Conservation (phyloP, 495 filamentous ascomycete genomes). For the Sphaerosporella brunnea region DNA sequence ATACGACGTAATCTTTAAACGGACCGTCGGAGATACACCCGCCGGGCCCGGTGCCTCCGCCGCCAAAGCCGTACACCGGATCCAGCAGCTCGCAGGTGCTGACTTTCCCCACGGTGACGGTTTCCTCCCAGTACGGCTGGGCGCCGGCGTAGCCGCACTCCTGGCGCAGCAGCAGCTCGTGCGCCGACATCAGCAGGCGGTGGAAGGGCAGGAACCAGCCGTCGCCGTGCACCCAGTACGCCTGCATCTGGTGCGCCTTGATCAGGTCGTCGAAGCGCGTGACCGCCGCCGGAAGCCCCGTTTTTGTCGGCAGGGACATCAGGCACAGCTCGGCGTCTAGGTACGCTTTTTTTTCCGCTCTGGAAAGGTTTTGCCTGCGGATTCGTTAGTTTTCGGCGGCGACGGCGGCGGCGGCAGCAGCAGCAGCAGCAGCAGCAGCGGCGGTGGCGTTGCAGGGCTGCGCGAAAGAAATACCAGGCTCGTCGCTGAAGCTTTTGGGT, state of each 20-base stretch:
- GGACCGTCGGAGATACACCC: constrained; percentile 13
- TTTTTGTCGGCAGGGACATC: constrained; percentile 26
- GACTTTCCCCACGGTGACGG: constrained; percentile 27
- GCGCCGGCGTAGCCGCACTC: constrained; percentile 32
- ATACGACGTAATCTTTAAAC: constrained; percentile 8
- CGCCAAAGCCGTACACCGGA: constrained; percentile 38
- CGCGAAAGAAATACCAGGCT: no score
- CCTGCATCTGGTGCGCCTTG: constrained; percentile 14
- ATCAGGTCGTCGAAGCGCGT: constrained; percentile 32
- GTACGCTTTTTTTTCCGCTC: constrained; percentile 31
- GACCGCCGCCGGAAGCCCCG: constrained; percentile 23
- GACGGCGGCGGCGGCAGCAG: no score
- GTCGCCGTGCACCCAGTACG: constrained; percentile 27
- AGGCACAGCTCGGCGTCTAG: constrained; percentile 32
- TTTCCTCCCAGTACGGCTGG: constrained; percentile 31
- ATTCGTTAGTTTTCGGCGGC: no score
- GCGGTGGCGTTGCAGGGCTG: no score
- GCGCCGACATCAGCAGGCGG: constrained; percentile 24
- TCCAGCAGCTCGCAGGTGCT: constrained; percentile 45
- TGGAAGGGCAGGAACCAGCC: constrained; percentile 16
- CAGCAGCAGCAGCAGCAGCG: no score
- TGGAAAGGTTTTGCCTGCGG: no score
- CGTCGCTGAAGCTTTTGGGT: no score
- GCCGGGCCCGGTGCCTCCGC: constrained; percentile 32
- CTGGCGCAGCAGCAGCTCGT: constrained; percentile 30